A percentile compares a stretch with the other conserved stretches of the same genome.
These are phyloP conservation scores for Plasmodium knowlesi DNA, from an alignment of 169 alveolate species.

Conservation along the genomic window DNA sequence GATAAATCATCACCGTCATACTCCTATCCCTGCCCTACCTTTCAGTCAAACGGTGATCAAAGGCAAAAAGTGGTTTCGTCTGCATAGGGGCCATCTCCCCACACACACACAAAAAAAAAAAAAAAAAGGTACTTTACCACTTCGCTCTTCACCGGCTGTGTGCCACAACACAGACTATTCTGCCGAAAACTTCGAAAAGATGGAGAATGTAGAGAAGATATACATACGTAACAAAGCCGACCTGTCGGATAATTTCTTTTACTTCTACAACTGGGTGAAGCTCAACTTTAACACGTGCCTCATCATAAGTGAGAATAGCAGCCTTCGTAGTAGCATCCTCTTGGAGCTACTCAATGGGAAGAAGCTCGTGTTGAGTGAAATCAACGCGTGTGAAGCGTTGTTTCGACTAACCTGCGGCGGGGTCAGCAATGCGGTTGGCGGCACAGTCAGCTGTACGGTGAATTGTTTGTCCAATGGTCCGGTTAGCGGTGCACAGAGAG, in stretches of 20 bases:
- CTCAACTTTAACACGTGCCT: constrained; percentile 7
- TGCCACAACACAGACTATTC: not conserved
- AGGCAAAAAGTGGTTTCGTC: not conserved
- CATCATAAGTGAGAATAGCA: constrained; percentile 36
- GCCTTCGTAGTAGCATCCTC: not conserved
- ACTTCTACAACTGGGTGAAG: constrained; percentile 54
- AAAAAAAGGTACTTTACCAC: not conserved
- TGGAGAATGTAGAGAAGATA: constrained; percentile 29
- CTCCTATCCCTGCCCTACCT: not conserved
- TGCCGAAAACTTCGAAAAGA: not conserved
- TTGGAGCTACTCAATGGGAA: constrained; percentile 10
- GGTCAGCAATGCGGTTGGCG: not conserved
- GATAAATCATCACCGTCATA: not conserved
- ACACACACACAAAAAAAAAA: no score
- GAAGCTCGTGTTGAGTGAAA: constrained; percentile 5
- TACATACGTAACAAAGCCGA: constrained; percentile 30
- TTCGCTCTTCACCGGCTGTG: not conserved
- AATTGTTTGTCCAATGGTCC: no score
- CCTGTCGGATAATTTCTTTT: not conserved
- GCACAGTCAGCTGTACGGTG: no score
- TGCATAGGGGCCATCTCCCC: not conserved
- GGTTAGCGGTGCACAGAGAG: not conserved
- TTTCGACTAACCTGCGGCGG: constrained; percentile 2
- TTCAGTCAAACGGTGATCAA: not conserved
- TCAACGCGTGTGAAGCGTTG: constrained; percentile 42